Percentiles rank a stretch among this genome's conserved stretches.
phyloP scores from a whole-genome alignment of 257 asterid species.

The Primulina huaijiensis region DNA sequence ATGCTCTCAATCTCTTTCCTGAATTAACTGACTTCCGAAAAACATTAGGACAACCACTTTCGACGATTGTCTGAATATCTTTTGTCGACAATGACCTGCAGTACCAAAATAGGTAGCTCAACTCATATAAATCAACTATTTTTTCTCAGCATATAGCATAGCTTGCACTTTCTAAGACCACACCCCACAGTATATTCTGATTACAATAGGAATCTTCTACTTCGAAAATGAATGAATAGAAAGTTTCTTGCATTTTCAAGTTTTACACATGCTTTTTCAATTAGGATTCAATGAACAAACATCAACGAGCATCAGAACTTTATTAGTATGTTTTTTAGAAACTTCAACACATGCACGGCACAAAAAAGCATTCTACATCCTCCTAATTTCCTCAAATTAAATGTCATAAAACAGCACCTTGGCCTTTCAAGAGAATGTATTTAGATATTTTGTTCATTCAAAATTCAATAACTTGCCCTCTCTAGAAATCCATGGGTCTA shows the following conservation, averaged over 20 bases:
- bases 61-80: conserved; percentile 70
- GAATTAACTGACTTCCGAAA: conserved; percentile 82
- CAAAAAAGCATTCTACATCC: not conserved
- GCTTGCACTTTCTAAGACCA: not conserved
- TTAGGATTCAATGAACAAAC: not conserved
- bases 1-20: conserved; percentile 76
- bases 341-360: not conserved
- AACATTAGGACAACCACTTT: conserved; percentile 76
- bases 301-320: not conserved
- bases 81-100: conserved; percentile 61
- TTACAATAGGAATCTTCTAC: not conserved
- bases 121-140: conserved; percentile 7
- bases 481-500: not conserved
- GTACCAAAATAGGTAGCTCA: conserved; percentile 17
- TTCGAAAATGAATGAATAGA: not conserved
- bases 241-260: not conserved
- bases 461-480: not conserved
- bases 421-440: not conserved
- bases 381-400: not conserved
- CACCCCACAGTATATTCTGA: not conserved
- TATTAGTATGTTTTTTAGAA: not conserved
- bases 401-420: not conserved
- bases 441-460: not conserved
- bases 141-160: not conserved
- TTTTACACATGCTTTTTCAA: not conserved